Base-by-base conservation (phyloP, 2,329 filamentous ascomycete genomes). In the Venturia effusa region DNA sequence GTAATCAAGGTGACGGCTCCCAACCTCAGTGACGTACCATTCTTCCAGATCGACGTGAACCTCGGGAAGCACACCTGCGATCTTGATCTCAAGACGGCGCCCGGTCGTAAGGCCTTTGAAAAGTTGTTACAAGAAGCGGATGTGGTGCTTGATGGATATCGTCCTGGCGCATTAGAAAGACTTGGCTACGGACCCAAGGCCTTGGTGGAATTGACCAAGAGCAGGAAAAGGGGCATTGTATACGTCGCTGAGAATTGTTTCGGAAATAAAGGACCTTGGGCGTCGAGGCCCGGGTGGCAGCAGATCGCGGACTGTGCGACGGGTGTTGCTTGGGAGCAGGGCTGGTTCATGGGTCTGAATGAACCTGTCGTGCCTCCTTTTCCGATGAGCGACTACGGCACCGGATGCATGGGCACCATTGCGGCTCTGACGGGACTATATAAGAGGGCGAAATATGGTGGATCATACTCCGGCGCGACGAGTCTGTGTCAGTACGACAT, bases 191-290 rank as follows among this genome's bases (percentile, higher is more conserved):
- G 84, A 2, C 79, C 83, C 0, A 71, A 79, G n/a, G 76, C 76
- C 32, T 77, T 89, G 11, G 74, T 80, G 0, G 74, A 80, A 5
- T 70, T 86, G 40, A 82, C 83, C 0, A 75, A 79, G 64, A 73
- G 78, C 65, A 79, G 86, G 22, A 80, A 82, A 3, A 84, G 81
- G 69, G 87, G 87, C 1, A 82, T 87, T 40, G 79, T 90, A 7
- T 88, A 88, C 68, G 84, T 89, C 8, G 81, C 83, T 40, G 87
- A 90, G 72, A 86, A 90, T 71, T 90, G 87, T 71, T 90, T 89
- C 68, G 88, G 88, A 0, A 84, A 83, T 40, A 75, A 80, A 37
- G 83, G 81, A 6, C 83, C 86, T 65, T 89, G 86, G 87, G 80
- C 83, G 0, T 74, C 76, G 8, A 79, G 87, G 3, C 82, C 85